Evolutionary conservation across 2,329 filamentous ascomycete species (phyloP), one percentile per base, ranked within the genome.

Genomic region (Nigrospora osmanthi): DNA sequence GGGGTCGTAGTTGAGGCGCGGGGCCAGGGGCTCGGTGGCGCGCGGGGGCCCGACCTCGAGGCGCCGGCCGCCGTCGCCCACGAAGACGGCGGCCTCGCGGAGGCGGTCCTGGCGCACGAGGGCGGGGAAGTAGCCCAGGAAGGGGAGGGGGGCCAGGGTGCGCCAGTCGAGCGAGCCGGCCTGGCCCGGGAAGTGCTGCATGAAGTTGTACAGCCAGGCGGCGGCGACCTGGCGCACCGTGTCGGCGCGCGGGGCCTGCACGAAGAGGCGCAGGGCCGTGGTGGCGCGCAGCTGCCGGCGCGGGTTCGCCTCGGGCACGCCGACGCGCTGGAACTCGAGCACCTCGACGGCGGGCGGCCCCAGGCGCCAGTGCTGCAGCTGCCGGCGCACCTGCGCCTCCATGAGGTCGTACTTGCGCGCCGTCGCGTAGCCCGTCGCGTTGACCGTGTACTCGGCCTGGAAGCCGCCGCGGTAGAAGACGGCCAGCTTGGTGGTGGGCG

Each of bases 271-370:
- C 41, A 72, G 55, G 47, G 70, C 71, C 3, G 67, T 70, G 3
- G 70, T 73, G 35, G 67, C 65, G 3, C 60, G 52, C 6, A 65
- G 53, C 51, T 74, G 70, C 7, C 53, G 61, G 2, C 50, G 43
- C 3, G 70, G 69, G 35, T 72, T 66, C 10, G 52, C 16, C 13
- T 55, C 56, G 4, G 68, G 62, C 0, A 62, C 58, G 14, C 67
- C 68, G 9, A 69, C 53, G 53, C 68, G 56, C 54, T 78, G 73
- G 42, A 78, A 77, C 34, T 78, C 73, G n/a, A 79, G 60, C 3
- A 72, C 56, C 44, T 76, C 68, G 38, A 76, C 64, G 32, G 67
- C 58, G 16, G 69, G 58, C 19, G 61, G 45, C 6, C 65, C 57
- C 2, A 50, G 34, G 3, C 61, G 62, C 52, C 52, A 53, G 28